Conservation (phyloP, 169 alveolate genomes). For the Plasmodium knowlesi region DNA sequence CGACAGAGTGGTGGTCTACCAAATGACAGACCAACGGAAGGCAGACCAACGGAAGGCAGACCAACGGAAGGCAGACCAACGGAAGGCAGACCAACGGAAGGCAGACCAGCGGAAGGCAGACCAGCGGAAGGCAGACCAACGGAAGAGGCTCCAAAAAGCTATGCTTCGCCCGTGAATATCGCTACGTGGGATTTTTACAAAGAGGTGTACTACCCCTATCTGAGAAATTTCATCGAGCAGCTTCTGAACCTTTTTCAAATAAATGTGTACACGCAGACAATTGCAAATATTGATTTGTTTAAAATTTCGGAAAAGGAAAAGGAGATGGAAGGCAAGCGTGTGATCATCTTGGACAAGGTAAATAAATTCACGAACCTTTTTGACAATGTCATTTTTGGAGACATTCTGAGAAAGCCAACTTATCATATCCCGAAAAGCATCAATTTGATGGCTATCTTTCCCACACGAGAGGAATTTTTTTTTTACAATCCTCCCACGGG, state of each 20-base stretch:
- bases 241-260: constrained; percentile 58
- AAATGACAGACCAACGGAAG: too few relatives aligned
- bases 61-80: too few relatives aligned
- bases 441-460: constrained; percentile 47
- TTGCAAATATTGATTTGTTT: constrained; percentile 42
- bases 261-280: constrained; percentile 17
- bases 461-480: constrained; percentile 20
- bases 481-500: constrained; percentile 31
- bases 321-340: not conserved
- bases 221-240: constrained; percentile 42
- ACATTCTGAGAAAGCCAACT: constrained; percentile 42
- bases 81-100: too few relatives aligned
- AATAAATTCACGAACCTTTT: constrained; percentile 34
- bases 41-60: too few relatives aligned
- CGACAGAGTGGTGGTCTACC: not conserved
- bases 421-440: constrained; percentile 60
- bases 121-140: too few relatives aligned
- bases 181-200: constrained; percentile 69
- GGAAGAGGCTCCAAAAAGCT: too few relatives aligned
- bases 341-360: constrained; percentile 31
- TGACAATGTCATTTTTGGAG: constrained; percentile 55
- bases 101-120: too few relatives aligned
- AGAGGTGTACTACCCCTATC: constrained; percentile 64
- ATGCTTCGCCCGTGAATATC: not conserved
- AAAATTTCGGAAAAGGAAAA: constrained; percentile 36